Evolutionary conservation across 345 rosid species (phyloP).

Genomic region (Schrenkiella parvula): DNA sequence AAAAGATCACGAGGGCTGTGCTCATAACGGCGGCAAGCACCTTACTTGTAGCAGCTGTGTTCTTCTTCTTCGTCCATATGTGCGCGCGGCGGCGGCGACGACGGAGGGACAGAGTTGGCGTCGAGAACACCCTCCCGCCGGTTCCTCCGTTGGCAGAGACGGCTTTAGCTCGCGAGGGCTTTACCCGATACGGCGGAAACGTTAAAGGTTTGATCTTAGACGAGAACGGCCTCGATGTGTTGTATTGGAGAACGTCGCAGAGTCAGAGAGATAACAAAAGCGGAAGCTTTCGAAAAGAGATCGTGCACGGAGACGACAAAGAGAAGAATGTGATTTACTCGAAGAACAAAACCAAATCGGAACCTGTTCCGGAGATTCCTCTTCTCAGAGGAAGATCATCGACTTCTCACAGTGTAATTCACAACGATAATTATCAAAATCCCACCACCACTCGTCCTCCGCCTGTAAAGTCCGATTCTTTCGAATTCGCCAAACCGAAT

Average conservation of each 20-base stretch:
- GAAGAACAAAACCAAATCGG: constrained; percentile 25
- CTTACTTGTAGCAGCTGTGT: constrained; percentile 42
- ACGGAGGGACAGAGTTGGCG: constrained; percentile 28
- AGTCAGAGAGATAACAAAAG: constrained; percentile 15
- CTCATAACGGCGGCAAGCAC: constrained; percentile 65
- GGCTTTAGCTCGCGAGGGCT: constrained; percentile 31
- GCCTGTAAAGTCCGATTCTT: constrained; percentile 11
- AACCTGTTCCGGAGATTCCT: constrained; percentile 49
- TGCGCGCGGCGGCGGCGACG: constrained; percentile 32
- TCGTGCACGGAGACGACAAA: constrained; percentile 2
- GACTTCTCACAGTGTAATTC: constrained; percentile 38
- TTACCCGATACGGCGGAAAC: constrained; percentile 30
- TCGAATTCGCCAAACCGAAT: background rate
- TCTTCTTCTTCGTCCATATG: constrained; percentile 50
- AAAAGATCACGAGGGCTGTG: constrained; percentile 51
- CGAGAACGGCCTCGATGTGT: constrained; percentile 49
- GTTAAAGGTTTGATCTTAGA: constrained; percentile 47
- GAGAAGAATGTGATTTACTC: constrained; percentile 19
- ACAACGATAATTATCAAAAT: background rate
- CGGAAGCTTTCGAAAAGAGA: constrained; percentile 19
- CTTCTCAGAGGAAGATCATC: constrained; percentile 66
- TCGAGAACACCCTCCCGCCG: constrained; percentile 3
- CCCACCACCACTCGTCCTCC: background rate
- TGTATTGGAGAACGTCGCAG: constrained; percentile 46
- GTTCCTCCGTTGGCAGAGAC: constrained; percentile 11